Percentiles rank a stretch among this genome's conserved stretches.
Conservation (phyloP, 768 basidiomycete genomes). For the Rhizopogon vesiculosus region DNA sequence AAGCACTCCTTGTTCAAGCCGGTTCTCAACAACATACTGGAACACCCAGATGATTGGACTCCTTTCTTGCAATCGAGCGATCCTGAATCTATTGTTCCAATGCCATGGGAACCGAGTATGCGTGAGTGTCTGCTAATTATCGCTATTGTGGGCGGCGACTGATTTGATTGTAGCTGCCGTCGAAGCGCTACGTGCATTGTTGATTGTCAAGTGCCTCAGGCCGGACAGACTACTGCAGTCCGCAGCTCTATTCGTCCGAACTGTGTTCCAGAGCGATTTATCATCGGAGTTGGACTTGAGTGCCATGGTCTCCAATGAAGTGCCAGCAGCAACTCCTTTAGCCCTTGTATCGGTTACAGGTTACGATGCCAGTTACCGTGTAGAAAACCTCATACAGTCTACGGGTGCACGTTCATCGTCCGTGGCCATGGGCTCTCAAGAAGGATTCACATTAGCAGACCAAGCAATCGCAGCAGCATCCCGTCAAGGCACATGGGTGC, state of each 20-base stretch:
- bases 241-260: conserved; percentile 66
- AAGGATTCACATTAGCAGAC: conserved; percentile 94
- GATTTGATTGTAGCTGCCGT: conserved; percentile 48
- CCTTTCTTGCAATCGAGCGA: conserved; percentile 60
- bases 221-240: conserved; percentile 90
- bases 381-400: conserved; percentile 81
- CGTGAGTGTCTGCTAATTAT: conserved; percentile 45
- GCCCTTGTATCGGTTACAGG: conserved; percentile 92
- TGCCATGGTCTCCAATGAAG: conserved; percentile 73
- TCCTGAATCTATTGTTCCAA: conserved; percentile 70
- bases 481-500: conserved; percentile 91
- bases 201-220: conserved; percentile 86
- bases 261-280: conserved; percentile 80
- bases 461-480: conserved; percentile 93
- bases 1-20: conserved; percentile 75
- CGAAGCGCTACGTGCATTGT: conserved; percentile 68
- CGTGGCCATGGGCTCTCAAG: conserved; percentile 97
- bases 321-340: conserved; percentile 76
- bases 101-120: conserved; percentile 72
- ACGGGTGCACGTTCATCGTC: conserved; percentile 75
- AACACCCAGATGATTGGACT: conserved; percentile 64
- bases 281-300: conserved; percentile 74
- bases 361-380: conserved; percentile 97
- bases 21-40: conserved; percentile 57
- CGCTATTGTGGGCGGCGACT: background rate